Conservation (phyloP, 208 protist genomes). For the Leishmania tarentolae region DNA sequence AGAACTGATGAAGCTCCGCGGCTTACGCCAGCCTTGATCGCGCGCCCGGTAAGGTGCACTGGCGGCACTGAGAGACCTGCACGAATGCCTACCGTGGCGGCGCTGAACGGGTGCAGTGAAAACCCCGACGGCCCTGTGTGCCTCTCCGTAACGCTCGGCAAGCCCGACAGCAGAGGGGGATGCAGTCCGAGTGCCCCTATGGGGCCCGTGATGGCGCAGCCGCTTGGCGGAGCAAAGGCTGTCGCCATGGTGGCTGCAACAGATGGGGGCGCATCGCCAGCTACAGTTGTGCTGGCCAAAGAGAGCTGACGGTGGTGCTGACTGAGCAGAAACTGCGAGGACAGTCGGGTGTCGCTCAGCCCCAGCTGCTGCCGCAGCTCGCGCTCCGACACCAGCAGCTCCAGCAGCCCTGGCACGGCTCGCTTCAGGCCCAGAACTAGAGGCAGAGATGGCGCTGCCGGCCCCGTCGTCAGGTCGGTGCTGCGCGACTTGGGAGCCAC, state of each 20-base stretch:
- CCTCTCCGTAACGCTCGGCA: slow-evolving; percentile 9
- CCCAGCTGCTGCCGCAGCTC: slow-evolving; percentile 27
- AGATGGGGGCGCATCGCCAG: neutral
- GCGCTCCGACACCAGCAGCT: slow-evolving; percentile 40
- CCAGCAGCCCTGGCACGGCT: slow-evolving; percentile 48
- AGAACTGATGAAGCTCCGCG: neutral
- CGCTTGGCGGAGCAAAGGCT: neutral
- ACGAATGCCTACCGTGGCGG: slow-evolving; percentile 10
- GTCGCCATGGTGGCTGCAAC: neutral
- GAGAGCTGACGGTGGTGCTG: slow-evolving; percentile 3
- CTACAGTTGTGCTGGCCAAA: neutral
- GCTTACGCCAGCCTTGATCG: neutral
- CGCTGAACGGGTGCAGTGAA: slow-evolving; percentile 21
- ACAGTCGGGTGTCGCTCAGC: slow-evolving; percentile 27
- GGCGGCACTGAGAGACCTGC: neutral
- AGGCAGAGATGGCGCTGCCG: neutral
- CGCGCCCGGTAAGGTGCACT: neutral
- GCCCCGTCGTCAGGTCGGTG: neutral
- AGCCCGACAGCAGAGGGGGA: slow-evolving; percentile 3
- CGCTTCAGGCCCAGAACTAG: slow-evolving; percentile 17
- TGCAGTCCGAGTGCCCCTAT: slow-evolving; percentile 10
- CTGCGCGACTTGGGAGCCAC: neutral
- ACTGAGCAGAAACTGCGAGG: slow-evolving; percentile 17
- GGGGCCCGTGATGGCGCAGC: neutral
- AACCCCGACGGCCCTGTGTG: slow-evolving; percentile 9